Percentiles rank a stretch among this genome's conserved stretches.
Evolutionary conservation across 805 yeast genomes (phyloP).

Genomic region (Candida rishiriensis): DNA sequence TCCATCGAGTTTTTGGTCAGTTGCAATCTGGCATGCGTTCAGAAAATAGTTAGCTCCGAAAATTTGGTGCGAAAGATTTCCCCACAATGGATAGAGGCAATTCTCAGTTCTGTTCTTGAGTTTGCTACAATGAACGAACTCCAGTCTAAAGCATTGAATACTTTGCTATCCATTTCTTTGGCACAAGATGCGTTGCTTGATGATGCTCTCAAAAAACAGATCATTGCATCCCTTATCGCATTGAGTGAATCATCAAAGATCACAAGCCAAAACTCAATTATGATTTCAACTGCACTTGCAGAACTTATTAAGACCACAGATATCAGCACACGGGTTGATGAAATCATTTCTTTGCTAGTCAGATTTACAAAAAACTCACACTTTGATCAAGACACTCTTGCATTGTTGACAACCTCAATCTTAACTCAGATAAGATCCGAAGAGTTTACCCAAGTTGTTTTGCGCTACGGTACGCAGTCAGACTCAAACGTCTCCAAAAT

Average conservation of each 20-base stretch:
- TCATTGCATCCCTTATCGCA: conserved; percentile 5
- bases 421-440: conserved; percentile 7
- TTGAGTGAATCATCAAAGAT: conserved; percentile 10
- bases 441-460: conserved; percentile 11
- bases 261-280: conserved; percentile 6
- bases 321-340: conserved; percentile 3
- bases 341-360: conserved; percentile 12
- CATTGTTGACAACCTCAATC: conserved; percentile 15
- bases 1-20: conserved; percentile 26
- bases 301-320: conserved; percentile 4
- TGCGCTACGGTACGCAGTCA: conserved; percentile 15
- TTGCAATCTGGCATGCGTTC: conserved; percentile 19
- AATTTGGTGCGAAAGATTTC: conserved; percentile 5
- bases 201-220: conserved; percentile 3
- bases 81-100: conserved; percentile 17
- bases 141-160: conserved; percentile 13
- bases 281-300: conserved; percentile 11
- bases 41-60: conserved; percentile 11
- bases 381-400: conserved; percentile 18
- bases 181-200: conserved; percentile 6
- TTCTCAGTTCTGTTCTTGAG: conserved; percentile 15
- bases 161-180: conserved; percentile 10
- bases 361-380: conserved; percentile 10
- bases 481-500: conserved; percentile 25
- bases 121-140: conserved; percentile 20